A percentile compares a stretch with the other conserved stretches of the same genome.
Conservation (phyloP, 176 grass and related monocot genomes). For the Leersia perrieri region DNA sequence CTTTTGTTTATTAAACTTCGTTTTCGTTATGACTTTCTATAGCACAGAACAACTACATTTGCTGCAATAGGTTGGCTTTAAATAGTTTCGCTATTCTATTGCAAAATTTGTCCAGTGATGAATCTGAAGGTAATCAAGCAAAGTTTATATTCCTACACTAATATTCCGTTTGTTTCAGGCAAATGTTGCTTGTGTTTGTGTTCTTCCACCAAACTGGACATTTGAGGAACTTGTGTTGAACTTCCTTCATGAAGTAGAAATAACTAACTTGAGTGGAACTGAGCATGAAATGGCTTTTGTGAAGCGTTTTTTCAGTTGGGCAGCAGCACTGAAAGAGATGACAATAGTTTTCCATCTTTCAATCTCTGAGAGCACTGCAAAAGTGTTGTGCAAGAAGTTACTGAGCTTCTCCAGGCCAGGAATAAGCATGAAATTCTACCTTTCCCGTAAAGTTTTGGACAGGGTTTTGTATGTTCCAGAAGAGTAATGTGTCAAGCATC, state of each 20-base stretch:
- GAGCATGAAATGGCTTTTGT: conserved; percentile 15
- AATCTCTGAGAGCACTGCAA: conserved; percentile 24
- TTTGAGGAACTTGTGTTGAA: conserved; percentile 8
- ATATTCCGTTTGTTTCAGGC: background rate
- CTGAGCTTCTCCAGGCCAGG: background rate
- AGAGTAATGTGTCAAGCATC: background rate
- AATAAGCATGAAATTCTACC: background rate
- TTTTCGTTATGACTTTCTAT: background rate
- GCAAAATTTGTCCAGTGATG: background rate
- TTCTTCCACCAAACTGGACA: conserved; percentile 10
- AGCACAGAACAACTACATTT: background rate
- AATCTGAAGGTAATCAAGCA: background rate
- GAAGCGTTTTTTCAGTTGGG: conserved; percentile 24
- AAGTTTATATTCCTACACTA: background rate
- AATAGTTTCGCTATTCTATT: background rate
- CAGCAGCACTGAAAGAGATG: background rate
- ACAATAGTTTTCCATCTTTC: background rate
- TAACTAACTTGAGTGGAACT: background rate
- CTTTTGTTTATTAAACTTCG: background rate
- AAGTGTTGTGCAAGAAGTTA: background rate
- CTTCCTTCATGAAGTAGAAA: conserved; percentile 18
- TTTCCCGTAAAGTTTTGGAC: background rate
- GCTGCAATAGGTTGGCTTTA: background rate
- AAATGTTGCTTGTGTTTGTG: background rate
- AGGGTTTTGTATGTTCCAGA: background rate